These are phyloP conservation scores for Myxozyma kluyveri DNA, from an alignment of 805 yeast species.

Conservation along the genomic window DNA sequence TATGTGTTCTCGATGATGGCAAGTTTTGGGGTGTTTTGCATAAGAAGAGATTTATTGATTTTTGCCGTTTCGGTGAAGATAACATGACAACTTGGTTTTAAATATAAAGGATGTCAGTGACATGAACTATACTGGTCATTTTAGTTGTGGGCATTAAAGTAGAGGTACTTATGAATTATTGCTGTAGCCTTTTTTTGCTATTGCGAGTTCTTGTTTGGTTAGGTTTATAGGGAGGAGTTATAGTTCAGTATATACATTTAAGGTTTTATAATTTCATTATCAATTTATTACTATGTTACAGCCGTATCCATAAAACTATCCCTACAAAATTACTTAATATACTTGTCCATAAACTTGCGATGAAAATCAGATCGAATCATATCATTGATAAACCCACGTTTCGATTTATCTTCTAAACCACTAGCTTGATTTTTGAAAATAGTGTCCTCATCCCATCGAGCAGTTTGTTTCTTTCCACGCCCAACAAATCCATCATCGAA, in stretches of 20 bases:
- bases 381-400: constrained; percentile 38
- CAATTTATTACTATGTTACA: too few relatives aligned
- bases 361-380: constrained; percentile 42
- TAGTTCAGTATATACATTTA: too few relatives aligned
- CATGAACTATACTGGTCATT: too few relatives aligned
- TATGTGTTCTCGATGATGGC: constrained; percentile 49
- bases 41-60: constrained; percentile 53
- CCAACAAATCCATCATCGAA: constrained; percentile 15
- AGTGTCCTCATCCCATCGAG: constrained; percentile 39
- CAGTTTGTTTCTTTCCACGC: background rate
- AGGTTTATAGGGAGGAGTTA: too few relatives aligned
- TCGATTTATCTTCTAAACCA: constrained; percentile 30
- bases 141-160: too few relatives aligned
- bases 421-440: constrained; percentile 40
- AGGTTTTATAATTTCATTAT: too few relatives aligned
- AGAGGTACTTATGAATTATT: too few relatives aligned
- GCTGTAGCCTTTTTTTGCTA: too few relatives aligned
- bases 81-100: constrained; percentile 28
- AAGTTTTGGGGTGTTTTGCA: constrained; percentile 52
- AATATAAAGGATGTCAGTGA: too few relatives aligned
- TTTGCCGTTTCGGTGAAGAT: constrained; percentile 34
- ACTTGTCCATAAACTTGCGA: constrained; percentile 39
- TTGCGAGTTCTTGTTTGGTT: too few relatives aligned
- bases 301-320: too few relatives aligned
- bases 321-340: constrained; percentile 31